Percentiles rank a stretch among this genome's conserved stretches.
Evolutionary conservation across 805 yeast genomes (phyloP).

Genomic region (Schwanniomyces yamadae): DNA sequence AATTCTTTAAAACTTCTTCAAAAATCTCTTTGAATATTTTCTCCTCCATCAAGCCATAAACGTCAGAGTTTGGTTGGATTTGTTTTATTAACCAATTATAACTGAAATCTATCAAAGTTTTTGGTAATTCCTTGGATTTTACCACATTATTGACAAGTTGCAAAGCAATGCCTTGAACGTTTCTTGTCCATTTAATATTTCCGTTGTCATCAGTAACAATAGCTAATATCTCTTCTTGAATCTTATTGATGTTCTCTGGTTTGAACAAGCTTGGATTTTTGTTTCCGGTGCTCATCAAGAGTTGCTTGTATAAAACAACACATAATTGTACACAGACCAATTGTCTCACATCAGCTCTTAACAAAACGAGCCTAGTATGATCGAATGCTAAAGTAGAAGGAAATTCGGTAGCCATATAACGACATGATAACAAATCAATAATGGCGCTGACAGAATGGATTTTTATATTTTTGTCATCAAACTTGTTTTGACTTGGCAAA

Average conservation of each 20-base stretch:
- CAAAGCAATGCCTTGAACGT: conserved; percentile 67
- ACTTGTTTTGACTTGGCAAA: conserved; percentile 1
- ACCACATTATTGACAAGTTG: conserved; percentile 53
- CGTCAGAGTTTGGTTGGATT: conserved; percentile 78
- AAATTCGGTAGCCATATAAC: conserved; percentile 77
- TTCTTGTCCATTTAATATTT: conserved; percentile 86
- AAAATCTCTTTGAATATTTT: conserved; percentile 55
- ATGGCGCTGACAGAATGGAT: conserved; percentile 51
- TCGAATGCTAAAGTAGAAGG: conserved; percentile 85
- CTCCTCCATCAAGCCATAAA: conserved; percentile 73
- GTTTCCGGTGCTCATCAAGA: conserved; percentile 34
- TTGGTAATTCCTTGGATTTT: conserved; percentile 26
- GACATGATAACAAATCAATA: conserved; percentile 66
- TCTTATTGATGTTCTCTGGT: conserved; percentile 39
- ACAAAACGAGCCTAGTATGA: conserved; percentile 70
- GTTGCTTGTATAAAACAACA: conserved; percentile 67
- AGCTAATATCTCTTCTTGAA: conserved; percentile 72
- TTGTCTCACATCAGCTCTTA: conserved; percentile 85
- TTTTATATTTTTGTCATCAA: conserved; percentile 21
- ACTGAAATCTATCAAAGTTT: conserved; percentile 54
- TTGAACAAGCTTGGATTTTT: conserved; percentile 22
- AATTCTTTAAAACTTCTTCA: conserved; percentile 28
- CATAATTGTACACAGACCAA: conserved; percentile 78
- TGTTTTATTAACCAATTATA: conserved; percentile 81
- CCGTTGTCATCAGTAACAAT: conserved; percentile 85